Conservation (phyloP, 2,329 filamentous ascomycete species). For the Thielaviopsis musarum region DNA sequence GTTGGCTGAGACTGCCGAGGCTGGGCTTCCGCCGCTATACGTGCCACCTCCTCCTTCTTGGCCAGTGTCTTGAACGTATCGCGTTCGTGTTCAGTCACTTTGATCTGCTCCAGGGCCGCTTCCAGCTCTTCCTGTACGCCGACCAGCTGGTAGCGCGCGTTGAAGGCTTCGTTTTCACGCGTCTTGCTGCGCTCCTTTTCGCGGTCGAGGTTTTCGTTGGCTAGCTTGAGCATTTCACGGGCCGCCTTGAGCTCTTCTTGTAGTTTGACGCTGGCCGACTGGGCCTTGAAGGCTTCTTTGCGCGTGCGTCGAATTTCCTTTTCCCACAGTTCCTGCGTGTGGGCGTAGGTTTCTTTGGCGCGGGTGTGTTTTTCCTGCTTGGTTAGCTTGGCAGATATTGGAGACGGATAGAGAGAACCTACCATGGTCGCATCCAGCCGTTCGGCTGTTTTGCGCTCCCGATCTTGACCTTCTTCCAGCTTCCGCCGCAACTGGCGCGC, state of each 20-base stretch:
- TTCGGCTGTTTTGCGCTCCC: conserved; percentile 50
- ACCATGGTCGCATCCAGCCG: conserved; percentile 55
- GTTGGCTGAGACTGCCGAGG: conserved; percentile 22
- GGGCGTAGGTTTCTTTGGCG: conserved; percentile 50
- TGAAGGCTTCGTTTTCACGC: conserved; percentile 53
- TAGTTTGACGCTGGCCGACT: conserved; percentile 50
- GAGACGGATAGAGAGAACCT: conserved; percentile 20
- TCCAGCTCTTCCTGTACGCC: conserved; percentile 50
- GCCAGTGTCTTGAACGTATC: conserved; percentile 57
- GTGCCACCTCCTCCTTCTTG: conserved; percentile 55
- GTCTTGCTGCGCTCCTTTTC: conserved; percentile 45
- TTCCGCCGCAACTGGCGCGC: conserved; percentile 35
- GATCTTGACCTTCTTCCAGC: conserved; percentile 46
- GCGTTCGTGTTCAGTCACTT: conserved; percentile 54
- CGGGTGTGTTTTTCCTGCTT: conserved; percentile 51
- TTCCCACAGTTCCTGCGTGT: conserved; percentile 52
- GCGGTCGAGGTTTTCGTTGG: conserved; percentile 41
- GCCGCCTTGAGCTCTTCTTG: conserved; percentile 55
- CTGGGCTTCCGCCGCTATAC: conserved; percentile 45
- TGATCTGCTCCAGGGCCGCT: conserved; percentile 44
- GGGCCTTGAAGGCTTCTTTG: conserved; percentile 62
- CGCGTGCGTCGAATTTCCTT: conserved; percentile 54
- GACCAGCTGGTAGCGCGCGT: conserved; percentile 47
- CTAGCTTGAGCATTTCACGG: conserved; percentile 34
- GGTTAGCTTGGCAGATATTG: conserved; percentile 6